These are phyloP conservation scores for Colletotrichum lentis DNA, from an alignment of 2,329 filamentous ascomycete species.

Conservation along the genomic window DNA sequence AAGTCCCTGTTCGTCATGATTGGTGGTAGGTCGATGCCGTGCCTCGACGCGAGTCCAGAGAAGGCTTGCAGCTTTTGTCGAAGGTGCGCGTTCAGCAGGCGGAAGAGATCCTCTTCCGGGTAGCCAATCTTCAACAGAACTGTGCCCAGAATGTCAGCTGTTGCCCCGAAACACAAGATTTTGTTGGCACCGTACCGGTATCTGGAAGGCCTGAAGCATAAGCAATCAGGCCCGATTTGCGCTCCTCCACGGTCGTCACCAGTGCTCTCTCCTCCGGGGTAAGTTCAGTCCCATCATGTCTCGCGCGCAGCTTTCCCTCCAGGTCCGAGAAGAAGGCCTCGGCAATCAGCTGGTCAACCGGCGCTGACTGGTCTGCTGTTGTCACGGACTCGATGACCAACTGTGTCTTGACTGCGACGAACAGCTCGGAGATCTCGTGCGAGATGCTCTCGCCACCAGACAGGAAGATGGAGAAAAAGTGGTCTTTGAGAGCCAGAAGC, in stretches of 20 bases:
- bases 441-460: conserved; percentile 51
- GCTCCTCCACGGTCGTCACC: conserved; percentile 45
- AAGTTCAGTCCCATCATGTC: conserved; percentile 46
- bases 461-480: conserved; percentile 54
- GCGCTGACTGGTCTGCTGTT: conserved; percentile 57
- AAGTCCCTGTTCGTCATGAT: conserved; percentile 44
- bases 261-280: conserved; percentile 49
- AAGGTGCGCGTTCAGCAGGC: conserved; percentile 47
- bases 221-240: conserved; percentile 46
- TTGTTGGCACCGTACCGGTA: conserved; percentile 38
- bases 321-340: conserved; percentile 66
- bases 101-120: conserved; percentile 41
- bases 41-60: conserved; percentile 47
- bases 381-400: conserved; percentile 61
- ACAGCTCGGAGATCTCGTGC: conserved; percentile 53
- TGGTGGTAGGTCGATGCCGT: conserved; percentile 49
- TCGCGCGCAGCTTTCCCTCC: conserved; percentile 54
- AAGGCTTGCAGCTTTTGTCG: conserved; percentile 47
- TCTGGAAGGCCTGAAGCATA: conserved; percentile 30
- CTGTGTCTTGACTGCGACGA: conserved; percentile 58
- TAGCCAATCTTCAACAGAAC: conserved; percentile 32
- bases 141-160: conserved; percentile 49
- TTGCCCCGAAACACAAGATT: conserved; percentile 45
- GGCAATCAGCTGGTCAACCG: conserved; percentile 60
- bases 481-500: conserved; percentile 56